Percentiles rank a stretch among this genome's conserved stretches.
Evolutionary conservation across 257 asterid genomes (phyloP).

Genomic region (Salvia splendens): DNA sequence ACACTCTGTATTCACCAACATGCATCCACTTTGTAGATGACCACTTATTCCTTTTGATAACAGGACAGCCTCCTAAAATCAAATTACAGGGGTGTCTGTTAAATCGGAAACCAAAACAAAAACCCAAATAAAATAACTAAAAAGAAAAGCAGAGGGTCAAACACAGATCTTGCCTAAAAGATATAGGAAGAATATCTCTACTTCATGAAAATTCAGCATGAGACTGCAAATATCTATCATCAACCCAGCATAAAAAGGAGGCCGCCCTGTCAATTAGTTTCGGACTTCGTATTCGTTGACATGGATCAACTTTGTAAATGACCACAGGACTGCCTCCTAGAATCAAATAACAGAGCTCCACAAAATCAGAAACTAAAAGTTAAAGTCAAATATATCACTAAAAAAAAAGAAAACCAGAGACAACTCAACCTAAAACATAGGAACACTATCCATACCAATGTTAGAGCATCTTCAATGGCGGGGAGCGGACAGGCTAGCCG

Average conservation of each 20-base stretch:
- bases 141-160: constrained; percentile 3
- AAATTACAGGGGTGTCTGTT: constrained; percentile 7
- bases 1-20: constrained; percentile 59
- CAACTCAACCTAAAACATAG: background rate
- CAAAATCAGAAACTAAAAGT: constrained; percentile 6
- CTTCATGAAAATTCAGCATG: constrained; percentile 16
- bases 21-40: constrained; percentile 71
- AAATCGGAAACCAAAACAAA: background rate
- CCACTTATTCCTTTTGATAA: constrained; percentile 59
- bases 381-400: background rate
- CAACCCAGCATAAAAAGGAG: constrained; percentile 8
- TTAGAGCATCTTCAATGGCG: too few relatives aligned
- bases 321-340: constrained; percentile 73
- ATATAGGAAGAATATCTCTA: constrained; percentile 19
- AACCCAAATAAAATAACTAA: background rate
- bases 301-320: constrained; percentile 66
- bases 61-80: constrained; percentile 65
- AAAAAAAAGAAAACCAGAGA: background rate
- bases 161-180: background rate
- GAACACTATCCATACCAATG: background rate
- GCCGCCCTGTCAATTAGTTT: constrained; percentile 14
- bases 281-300: constrained; percentile 49
- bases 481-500: too few relatives aligned
- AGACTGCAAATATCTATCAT: background rate
- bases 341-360: constrained; percentile 26